A percentile compares a stretch with the other conserved stretches of the same genome.
These are phyloP conservation scores for Beauveria australis DNA, from an alignment of 2,329 filamentous ascomycete genomes.

Conservation along the genomic window DNA sequence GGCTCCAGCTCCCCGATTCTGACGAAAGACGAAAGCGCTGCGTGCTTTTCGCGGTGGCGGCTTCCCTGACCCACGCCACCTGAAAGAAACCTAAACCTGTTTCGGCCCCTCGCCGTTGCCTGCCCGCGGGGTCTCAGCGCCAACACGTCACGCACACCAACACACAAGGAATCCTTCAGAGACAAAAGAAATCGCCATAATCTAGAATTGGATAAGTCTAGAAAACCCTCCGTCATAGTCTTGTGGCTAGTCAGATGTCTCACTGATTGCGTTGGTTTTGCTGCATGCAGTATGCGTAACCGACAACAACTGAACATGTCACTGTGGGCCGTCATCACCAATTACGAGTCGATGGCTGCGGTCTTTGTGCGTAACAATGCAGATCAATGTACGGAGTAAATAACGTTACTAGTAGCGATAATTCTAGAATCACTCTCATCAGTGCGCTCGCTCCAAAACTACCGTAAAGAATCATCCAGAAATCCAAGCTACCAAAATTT, in stretches of 20 bases:
- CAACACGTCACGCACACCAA: neutral
- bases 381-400: no score
- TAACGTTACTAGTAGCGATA: neutral
- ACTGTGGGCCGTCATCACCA: neutral
- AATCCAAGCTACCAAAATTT: neutral
- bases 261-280: no score
- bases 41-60: constrained; percentile 10
- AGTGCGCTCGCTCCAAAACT: neutral
- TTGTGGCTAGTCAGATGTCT: neutral
- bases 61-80: neutral
- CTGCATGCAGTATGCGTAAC: no score
- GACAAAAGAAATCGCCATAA: neutral
- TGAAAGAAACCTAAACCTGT: neutral
- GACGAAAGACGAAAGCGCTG: constrained; percentile 9
- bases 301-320: neutral
- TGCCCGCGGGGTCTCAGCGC: neutral
- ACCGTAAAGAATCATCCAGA: neutral
- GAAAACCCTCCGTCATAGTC: neutral
- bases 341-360: neutral
- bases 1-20: neutral
- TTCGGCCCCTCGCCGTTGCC: neutral
- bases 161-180: neutral
- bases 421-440: neutral
- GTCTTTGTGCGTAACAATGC: neutral
- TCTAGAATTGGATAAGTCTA: neutral